Base-by-base conservation (phyloP, 306 rosid species). In the Biancaea sappan region DNA sequence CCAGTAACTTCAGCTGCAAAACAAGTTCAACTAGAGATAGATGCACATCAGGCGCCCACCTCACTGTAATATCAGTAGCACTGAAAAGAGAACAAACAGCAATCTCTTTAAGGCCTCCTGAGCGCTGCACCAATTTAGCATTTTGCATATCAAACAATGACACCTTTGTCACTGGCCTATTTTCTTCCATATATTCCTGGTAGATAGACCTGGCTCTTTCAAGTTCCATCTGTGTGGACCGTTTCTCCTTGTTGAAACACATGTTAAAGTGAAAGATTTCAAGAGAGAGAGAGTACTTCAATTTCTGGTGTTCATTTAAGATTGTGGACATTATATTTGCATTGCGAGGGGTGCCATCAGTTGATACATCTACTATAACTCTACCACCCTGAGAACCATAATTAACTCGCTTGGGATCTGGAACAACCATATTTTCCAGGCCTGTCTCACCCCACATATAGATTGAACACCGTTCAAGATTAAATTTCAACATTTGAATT, bases 21-120 rank as follows among this genome's bases (percentile, higher is more conserved):
- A 73, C 84, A 78, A 95, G 90, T 81, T 95, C 99, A 84, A 90
- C 40, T 53, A 92, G 81, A 13, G 92, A 88, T 72, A 95, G 73
- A 71, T 95, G 97, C n/a, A 86, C 86, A 64, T 92, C 99, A 82
- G 98, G 99, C 67, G 88, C 99, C 99, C 99, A 95, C 82, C 96
- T 85, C 47, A 95, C 78, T 24, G 88, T 71, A 73, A 95, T 95
- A 78, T 95, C 93, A 53, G 97, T 92, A 64, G 99, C 98, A 82
- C 99, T 92, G 83, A 95, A 95, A 82, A 95, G 98, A 72, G 99
- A 92, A 82, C 98, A 90, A n/a, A 92, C 89, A 79, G 93, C 74
- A 75, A 92, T 81, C 85, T 95, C 98, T 79, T 89, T 95, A 72
- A 79, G 89, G 80, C 97, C 98, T 75, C 98, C 92, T 74, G 98